These are phyloP conservation scores for Mortierella sp. DNA, from an alignment of 371 early-diverging fungal species.

Conservation along the genomic window DNA sequence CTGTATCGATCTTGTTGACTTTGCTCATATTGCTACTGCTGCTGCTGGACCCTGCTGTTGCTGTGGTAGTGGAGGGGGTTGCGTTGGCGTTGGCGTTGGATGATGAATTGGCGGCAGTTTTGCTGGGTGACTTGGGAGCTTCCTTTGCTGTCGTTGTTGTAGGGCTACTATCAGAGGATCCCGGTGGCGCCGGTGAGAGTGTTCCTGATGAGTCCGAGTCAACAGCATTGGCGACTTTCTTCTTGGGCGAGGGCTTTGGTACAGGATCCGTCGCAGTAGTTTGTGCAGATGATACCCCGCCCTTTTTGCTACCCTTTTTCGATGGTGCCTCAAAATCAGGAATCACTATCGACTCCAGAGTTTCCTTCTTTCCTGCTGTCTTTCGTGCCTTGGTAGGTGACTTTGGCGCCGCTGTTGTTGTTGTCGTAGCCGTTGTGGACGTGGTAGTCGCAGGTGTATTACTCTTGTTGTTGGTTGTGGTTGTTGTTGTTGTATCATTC, in stretches of 20 bases:
- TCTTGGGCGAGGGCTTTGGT: background rate
- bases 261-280: background rate
- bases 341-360: background rate
- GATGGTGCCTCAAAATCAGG: background rate
- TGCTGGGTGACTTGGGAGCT: conserved; percentile 23
- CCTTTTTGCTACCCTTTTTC: background rate
- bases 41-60: background rate
- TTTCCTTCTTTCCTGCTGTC: background rate
- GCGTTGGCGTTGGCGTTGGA: background rate
- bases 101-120: background rate
- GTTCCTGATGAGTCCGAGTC: background rate
- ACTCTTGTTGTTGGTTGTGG: conserved; percentile 10
- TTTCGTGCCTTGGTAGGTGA: conserved; percentile 2
- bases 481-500: background rate
- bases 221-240: background rate
- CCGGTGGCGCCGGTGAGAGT: background rate
- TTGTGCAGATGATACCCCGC: background rate
- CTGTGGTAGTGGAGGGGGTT: background rate
- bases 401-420: background rate
- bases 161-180: background rate
- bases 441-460: background rate
- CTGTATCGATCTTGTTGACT: conserved; percentile 47
- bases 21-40: conserved; percentile 27
- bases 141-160: conserved; percentile 10
- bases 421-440: background rate